Evolutionary conservation across 192 early-diverging fungal genomes (phyloP).

Genomic region (Backusella mclennaniae): DNA sequence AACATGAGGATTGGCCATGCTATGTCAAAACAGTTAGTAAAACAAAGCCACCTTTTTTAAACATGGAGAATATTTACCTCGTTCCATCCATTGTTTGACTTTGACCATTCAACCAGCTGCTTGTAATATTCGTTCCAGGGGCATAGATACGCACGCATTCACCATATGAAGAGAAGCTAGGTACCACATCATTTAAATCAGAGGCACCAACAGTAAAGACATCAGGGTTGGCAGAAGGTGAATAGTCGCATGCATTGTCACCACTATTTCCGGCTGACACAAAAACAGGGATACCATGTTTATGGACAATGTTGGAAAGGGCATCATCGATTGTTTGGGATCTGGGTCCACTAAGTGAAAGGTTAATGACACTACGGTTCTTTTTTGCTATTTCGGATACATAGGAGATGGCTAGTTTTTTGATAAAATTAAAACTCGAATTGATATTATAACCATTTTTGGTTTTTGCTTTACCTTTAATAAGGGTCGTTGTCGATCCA

Average conservation of each 20-base stretch:
- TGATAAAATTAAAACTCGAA: not conserved
- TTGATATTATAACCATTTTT: not conserved
- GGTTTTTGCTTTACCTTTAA: slow-evolving; percentile 41
- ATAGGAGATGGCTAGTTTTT: slow-evolving; percentile 15
- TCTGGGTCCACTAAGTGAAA: slow-evolving; percentile 58
- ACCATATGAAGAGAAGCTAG: slow-evolving; percentile 53
- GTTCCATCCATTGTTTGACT: slow-evolving; percentile 44
- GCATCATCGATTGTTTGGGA: slow-evolving; percentile 45
- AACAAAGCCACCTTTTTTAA: too few relatives aligned
- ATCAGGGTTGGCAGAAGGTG: slow-evolving; percentile 47
- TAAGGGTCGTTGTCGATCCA: slow-evolving; percentile 48
- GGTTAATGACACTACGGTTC: slow-evolving; percentile 50
- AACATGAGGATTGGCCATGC: slow-evolving; percentile 52
- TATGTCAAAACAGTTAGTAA: not conserved
- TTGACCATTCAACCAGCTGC: slow-evolving; percentile 30
- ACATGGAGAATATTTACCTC: slow-evolving; percentile 30
- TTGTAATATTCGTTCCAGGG: slow-evolving; percentile 55
- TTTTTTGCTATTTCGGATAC: slow-evolving; percentile 17
- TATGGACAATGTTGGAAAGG: slow-evolving; percentile 16
- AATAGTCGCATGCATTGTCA: slow-evolving; percentile 54
- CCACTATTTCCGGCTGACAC: slow-evolving; percentile 61
- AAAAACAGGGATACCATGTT: slow-evolving; percentile 45
- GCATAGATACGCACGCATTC: slow-evolving; percentile 61
- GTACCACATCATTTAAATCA: slow-evolving; percentile 36
- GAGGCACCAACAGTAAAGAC: slow-evolving; percentile 51